phyloP scores from a whole-genome alignment of 176 grass and related monocot species.

The Hordeum marinum region DNA sequence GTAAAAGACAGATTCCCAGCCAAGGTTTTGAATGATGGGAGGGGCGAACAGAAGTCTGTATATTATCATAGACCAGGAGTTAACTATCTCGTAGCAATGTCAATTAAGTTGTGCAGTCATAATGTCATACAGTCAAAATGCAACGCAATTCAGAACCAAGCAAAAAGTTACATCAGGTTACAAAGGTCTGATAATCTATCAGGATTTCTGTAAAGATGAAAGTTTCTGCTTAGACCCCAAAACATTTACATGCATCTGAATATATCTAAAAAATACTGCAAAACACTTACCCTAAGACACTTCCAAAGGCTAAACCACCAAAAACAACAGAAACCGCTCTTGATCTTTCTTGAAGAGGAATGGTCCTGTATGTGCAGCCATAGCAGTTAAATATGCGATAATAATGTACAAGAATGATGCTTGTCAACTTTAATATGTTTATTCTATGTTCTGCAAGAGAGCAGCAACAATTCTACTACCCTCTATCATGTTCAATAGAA shows the following conservation, averaged over 20 bases:
- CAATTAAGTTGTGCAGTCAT: constrained; percentile 9
- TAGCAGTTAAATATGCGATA: background rate
- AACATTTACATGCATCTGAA: constrained; percentile 3
- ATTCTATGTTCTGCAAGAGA: background rate
- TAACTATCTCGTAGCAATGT: background rate
- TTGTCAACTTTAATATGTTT: background rate
- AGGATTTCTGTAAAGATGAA: constrained; percentile 11
- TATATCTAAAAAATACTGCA: constrained; percentile 19
- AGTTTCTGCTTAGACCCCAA: background rate
- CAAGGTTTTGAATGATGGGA: constrained; percentile 82
- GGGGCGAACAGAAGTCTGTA: constrained; percentile 89
- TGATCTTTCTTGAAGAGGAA: constrained; percentile 83
- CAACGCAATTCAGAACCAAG: background rate
- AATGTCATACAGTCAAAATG: background rate
- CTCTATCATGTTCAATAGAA: background rate
- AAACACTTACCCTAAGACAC: constrained; percentile 76
- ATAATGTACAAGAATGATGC: background rate
- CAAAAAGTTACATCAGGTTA: constrained; percentile 2
- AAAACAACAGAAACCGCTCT: constrained; percentile 98
- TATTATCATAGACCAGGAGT: constrained; percentile 18
- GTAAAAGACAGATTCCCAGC: constrained; percentile 97
- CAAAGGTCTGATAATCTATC: background rate
- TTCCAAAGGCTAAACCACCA: constrained; percentile 93
- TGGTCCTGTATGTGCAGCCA: constrained; percentile 59
- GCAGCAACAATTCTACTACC: background rate